Evolutionary conservation across 2,329 filamentous ascomycete genomes (phyloP).

Genomic region (Volutella citrinella): DNA sequence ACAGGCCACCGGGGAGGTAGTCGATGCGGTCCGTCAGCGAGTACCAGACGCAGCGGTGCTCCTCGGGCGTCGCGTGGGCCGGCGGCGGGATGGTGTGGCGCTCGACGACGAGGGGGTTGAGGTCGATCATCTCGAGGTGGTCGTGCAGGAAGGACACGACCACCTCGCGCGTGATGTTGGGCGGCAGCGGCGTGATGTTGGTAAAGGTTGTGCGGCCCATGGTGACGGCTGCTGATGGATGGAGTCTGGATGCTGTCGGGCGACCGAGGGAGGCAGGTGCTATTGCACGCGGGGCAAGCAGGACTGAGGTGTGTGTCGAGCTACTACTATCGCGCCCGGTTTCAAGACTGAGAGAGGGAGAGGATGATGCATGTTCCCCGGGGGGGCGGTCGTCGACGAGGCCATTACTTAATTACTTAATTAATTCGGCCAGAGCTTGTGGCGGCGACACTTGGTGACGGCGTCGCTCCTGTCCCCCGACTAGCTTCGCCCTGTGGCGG

Average conservation of each 20-base stretch:
- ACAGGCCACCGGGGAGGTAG: slow-evolving; percentile 66
- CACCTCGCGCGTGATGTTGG: slow-evolving; percentile 63
- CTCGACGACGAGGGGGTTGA: slow-evolving; percentile 79
- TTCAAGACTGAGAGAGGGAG: no score
- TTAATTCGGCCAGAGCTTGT: no score
- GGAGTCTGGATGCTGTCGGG: slow-evolving; percentile 5
- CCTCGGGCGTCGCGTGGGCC: slow-evolving; percentile 63
- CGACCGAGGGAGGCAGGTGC: no score
- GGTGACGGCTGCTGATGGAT: slow-evolving; percentile 4
- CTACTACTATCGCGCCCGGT: no score
- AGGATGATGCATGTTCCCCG: no score
- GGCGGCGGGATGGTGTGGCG: slow-evolving; percentile 68
- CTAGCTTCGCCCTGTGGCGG: no score
- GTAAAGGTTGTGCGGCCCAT: slow-evolving; percentile 62
- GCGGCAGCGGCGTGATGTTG: slow-evolving; percentile 73
- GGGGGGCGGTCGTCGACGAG: no score
- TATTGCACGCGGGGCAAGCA: no score
- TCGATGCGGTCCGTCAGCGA: slow-evolving; percentile 72
- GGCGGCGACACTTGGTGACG: no score
- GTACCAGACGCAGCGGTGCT: slow-evolving; percentile 74
- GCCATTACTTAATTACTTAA: no score
- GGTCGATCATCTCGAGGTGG: slow-evolving; percentile 79
- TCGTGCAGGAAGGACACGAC: slow-evolving; percentile 74
- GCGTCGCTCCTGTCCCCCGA: no score
- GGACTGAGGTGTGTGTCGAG: no score